Conservation (phyloP, 2,329 filamentous ascomycete genomes). For the Pestalotiopsis sp. region DNA sequence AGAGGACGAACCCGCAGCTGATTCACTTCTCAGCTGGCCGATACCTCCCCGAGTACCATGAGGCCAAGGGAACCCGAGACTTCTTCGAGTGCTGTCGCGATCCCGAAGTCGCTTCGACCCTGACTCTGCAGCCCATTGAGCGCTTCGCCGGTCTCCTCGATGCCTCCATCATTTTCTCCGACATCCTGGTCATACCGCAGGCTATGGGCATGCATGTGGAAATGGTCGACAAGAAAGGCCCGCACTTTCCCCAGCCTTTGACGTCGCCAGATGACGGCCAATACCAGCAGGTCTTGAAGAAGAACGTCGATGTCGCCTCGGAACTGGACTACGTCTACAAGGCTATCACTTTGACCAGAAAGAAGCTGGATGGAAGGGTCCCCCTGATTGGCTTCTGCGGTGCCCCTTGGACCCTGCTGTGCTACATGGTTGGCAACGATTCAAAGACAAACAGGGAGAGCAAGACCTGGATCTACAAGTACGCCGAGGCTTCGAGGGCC, state of each 20-base stretch:
- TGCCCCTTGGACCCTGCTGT: constrained; percentile 93
- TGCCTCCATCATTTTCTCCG: constrained; percentile 97
- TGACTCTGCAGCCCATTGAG: constrained; percentile 94
- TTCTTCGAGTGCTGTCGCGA: constrained; percentile 98
- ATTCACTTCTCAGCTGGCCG: constrained; percentile 69
- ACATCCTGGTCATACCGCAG: constrained; percentile 96
- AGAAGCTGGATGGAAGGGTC: constrained; percentile 85
- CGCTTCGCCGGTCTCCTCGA: constrained; percentile 90
- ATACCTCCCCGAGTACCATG: constrained; percentile 96
- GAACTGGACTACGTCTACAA: constrained; percentile 95
- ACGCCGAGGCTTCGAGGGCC: constrained; percentile 77
- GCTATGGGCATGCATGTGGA: constrained; percentile 98
- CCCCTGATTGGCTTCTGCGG: constrained; percentile 96
- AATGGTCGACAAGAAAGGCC: constrained; percentile 97
- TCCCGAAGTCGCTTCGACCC: constrained; percentile 87
- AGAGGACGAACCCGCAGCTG: constrained; percentile 8
- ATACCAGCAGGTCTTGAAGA: constrained; percentile 75
- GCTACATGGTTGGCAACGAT: constrained; percentile 99
- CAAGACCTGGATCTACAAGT: constrained; percentile 96
- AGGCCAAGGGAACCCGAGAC: constrained; percentile 86
- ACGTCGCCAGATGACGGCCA: constrained; percentile 79
- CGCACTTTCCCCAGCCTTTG: constrained; percentile 88
- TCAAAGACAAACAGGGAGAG: constrained; percentile 92
- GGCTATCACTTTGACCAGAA: constrained; percentile 86
- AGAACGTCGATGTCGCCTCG: constrained; percentile 79